Evolutionary conservation across 257 asterid species (phyloP).

Genomic region (Orobanche coerulescens): DNA sequence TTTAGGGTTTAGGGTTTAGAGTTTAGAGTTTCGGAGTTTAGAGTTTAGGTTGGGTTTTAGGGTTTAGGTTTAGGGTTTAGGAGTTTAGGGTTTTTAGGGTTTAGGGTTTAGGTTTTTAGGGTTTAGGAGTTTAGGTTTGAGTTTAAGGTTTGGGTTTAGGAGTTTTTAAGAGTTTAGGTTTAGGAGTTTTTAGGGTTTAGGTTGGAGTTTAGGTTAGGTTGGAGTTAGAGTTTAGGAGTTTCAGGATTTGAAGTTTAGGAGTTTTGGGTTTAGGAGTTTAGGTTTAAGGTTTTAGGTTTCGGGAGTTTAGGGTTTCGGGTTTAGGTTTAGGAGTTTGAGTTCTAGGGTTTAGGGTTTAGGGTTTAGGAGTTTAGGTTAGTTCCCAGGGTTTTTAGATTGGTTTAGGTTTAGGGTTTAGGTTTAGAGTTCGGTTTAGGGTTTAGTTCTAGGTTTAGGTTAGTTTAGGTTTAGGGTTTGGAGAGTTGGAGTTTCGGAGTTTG

Average conservation of each 20-base stretch:
- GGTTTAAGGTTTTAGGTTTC: no score
- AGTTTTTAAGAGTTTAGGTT: no score
- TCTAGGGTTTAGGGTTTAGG: slow-evolving; percentile 13
- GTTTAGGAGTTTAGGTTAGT: background rate
- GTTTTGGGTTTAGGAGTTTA: no score
- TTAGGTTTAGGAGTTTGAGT: no score
- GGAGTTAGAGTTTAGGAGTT: no score
- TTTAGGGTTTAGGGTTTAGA: slow-evolving; percentile 18
- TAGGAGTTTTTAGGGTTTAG: slow-evolving; percentile 22
- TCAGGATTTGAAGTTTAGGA: no score
- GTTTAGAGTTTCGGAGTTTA: slow-evolving; percentile 14
- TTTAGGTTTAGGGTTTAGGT: slow-evolving; percentile 23
- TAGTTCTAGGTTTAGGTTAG: no score
- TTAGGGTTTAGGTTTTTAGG: no score
- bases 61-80: no score
- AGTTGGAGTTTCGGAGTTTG: slow-evolving; percentile 5
- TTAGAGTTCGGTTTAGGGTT: slow-evolving; percentile 10
- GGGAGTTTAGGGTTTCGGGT: background rate
- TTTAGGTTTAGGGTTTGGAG: background rate
- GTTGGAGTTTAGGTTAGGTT: slow-evolving; percentile 20
- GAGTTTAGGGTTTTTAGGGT: no score
- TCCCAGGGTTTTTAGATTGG: background rate
- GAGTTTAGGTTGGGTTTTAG: no score
- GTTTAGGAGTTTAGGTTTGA: no score
- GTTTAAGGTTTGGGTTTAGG: slow-evolving; percentile 18